phyloP scores from a whole-genome alignment of 208 protist species.

The Lotmaria passim region DNA sequence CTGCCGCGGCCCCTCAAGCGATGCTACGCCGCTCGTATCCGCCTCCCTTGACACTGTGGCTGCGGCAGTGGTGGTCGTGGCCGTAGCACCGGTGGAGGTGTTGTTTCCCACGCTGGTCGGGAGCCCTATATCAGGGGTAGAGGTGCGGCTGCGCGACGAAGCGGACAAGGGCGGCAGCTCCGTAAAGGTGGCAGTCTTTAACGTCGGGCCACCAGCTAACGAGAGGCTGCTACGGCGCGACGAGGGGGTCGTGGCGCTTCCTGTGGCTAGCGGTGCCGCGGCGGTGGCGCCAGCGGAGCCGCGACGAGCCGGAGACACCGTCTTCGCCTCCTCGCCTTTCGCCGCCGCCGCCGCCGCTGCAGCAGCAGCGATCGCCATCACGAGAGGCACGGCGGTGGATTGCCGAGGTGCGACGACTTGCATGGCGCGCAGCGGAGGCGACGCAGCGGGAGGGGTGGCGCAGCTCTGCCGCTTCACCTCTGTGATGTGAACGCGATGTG shows the following conservation, averaged over 20 bases:
- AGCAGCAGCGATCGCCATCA: background rate
- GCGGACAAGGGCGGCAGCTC: slow-evolving; percentile 18
- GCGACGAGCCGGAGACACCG: background rate
- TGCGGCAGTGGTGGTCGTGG: too few species aligned
- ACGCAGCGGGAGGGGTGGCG: background rate
- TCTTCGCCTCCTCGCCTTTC: background rate
- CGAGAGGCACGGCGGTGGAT: background rate
- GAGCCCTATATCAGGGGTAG: background rate
- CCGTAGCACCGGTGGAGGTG: too few species aligned
- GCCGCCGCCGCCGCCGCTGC: background rate
- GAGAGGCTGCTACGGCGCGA: slow-evolving; percentile 18
- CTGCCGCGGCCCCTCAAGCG: background rate
- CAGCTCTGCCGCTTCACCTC: background rate
- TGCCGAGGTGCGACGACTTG: background rate
- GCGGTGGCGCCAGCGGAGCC: background rate
- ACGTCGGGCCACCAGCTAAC: background rate
- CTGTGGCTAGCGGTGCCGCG: background rate
- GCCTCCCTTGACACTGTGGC: background rate
- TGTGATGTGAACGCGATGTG: background rate
- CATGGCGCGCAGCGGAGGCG: slow-evolving; percentile 1
- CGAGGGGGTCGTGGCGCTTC: slow-evolving; percentile 1
- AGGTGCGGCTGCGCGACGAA: slow-evolving; percentile 1
- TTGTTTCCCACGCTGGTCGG: too few species aligned
- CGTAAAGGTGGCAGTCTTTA: slow-evolving; percentile 9
- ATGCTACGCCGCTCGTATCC: background rate